phyloP scores from a whole-genome alignment of 2,329 filamentous ascomycete genomes.

The Monilinia fructigena region DNA sequence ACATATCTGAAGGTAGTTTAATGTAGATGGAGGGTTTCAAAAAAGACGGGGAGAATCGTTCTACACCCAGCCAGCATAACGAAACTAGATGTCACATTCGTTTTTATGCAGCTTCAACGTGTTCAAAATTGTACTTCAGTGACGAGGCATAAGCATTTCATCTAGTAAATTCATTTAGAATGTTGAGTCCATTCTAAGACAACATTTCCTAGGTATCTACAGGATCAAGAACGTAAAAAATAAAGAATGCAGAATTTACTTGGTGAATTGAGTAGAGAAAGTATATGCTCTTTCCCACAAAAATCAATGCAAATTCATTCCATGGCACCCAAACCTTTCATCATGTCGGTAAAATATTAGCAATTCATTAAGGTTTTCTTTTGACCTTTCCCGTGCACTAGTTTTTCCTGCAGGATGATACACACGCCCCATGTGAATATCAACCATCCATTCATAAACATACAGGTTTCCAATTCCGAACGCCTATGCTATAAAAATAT shows the following conservation, averaged over 20 bases:
- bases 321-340: neutral
- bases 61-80: neutral
- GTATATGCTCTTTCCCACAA: neutral
- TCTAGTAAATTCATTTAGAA: neutral
- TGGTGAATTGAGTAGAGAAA: neutral
- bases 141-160: neutral
- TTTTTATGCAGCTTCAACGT: neutral
- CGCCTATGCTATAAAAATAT: constrained; percentile 3
- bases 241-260: neutral
- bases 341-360: neutral
- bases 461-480: constrained; percentile 3
- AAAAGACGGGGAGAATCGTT: neutral
- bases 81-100: neutral
- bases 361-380: neutral
- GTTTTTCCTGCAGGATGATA: neutral
- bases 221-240: neutral
- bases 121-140: neutral
- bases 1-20: neutral
- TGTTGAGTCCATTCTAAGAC: neutral
- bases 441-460: constrained; percentile 1
- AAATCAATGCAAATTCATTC: neutral
- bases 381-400: neutral
- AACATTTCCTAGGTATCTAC: neutral
- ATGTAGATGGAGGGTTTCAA: neutral
- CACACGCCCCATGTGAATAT: constrained; percentile 7